Conservation (phyloP, 2,329 filamentous ascomycete genomes). For the Ilyonectria destructans region DNA sequence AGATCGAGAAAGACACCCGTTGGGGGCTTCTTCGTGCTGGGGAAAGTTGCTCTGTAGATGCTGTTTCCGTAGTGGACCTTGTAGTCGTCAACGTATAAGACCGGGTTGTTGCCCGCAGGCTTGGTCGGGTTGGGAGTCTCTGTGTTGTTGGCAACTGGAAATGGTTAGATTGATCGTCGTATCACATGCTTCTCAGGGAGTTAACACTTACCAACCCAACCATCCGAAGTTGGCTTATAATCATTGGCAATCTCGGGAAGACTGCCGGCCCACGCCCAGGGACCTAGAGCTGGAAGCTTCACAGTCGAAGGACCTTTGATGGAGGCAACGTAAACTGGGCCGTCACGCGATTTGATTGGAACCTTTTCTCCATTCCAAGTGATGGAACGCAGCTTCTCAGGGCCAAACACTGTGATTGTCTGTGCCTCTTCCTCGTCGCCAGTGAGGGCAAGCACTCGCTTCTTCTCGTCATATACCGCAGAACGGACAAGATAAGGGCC, state of each 20-base stretch:
- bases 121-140: slow-evolving; percentile 64
- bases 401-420: slow-evolving; percentile 64
- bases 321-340: slow-evolving; percentile 49
- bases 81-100: slow-evolving; percentile 73
- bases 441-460: slow-evolving; percentile 57
- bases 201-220: slow-evolving; percentile 59
- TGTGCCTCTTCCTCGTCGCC: slow-evolving; percentile 63
- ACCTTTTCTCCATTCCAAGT: slow-evolving; percentile 67
- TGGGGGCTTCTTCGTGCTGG: slow-evolving; percentile 54
- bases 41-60: slow-evolving; percentile 69
- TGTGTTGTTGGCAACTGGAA: slow-evolving; percentile 62
- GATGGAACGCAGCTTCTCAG: slow-evolving; percentile 61
- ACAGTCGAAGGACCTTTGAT: slow-evolving; percentile 50
- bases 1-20: slow-evolving; percentile 66
- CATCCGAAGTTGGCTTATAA: slow-evolving; percentile 61
- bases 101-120: slow-evolving; percentile 67
- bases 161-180: too few relatives aligned
- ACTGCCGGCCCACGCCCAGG: slow-evolving; percentile 65
- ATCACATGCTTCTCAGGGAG: background rate
- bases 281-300: slow-evolving; percentile 58
- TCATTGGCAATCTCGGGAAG: slow-evolving; percentile 63
- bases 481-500: slow-evolving; percentile 69
- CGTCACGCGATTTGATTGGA: slow-evolving; percentile 45
- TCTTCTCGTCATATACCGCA: slow-evolving; percentile 54
- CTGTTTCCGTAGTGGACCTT: slow-evolving; percentile 69